Evolutionary conservation across 805 yeast genomes (phyloP).

Genomic region (Zygosaccharomyces bailii): DNA sequence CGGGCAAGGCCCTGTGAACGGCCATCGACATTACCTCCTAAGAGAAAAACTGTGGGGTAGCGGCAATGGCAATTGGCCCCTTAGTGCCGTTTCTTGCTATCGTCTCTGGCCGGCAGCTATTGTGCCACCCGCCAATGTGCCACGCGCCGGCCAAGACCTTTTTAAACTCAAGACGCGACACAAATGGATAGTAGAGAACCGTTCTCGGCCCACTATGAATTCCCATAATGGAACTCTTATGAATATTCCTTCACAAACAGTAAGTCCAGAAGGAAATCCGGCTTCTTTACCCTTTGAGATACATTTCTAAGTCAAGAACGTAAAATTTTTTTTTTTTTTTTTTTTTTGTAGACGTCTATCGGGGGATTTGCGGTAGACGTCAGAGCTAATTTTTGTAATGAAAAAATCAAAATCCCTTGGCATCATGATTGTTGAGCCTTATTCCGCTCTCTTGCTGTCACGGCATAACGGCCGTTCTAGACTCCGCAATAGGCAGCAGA

Average conservation of each 20-base stretch:
- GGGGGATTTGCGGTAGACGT: conserved; percentile 1
- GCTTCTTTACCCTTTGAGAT: neutral
- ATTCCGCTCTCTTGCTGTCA: neutral
- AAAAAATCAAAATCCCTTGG: neutral
- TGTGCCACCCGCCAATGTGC: neutral
- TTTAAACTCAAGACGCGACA: conserved; percentile 2
- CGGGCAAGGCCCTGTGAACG: neutral
- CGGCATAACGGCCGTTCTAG: conserved; percentile 1
- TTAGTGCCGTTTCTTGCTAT: neutral
- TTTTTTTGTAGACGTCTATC: neutral
- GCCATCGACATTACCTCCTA: neutral
- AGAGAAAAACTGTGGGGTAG: neutral
- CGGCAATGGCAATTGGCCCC: neutral
- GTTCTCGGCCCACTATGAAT: conserved; percentile 6
- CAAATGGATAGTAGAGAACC: neutral
- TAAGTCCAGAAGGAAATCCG: neutral
- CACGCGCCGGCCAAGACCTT: neutral
- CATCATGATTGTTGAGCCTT: neutral
- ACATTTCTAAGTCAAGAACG: neutral
- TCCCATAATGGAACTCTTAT: conserved; percentile 1
- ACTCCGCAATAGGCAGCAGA: neutral
- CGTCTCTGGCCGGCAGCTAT: neutral
- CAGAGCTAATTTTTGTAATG: neutral
- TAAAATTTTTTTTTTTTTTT: no score
- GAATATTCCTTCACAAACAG: neutral